Evolutionary conservation across 306 rosid species (phyloP).

Genomic region (Dryas octopetala): DNA sequence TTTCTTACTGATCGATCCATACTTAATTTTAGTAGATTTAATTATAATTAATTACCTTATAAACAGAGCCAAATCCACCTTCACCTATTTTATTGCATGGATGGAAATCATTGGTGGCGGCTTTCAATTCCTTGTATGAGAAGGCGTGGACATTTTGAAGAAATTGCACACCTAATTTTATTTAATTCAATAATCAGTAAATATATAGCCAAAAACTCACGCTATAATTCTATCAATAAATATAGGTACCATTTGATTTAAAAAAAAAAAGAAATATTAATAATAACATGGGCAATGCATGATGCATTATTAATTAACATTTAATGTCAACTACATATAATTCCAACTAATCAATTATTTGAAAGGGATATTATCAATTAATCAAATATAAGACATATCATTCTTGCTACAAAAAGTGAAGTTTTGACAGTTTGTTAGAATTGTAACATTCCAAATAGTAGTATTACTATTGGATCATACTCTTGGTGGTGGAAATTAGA

Average conservation of each 20-base stretch:
- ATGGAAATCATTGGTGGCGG: conserved; percentile 35
- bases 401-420: background rate
- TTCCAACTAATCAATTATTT: background rate
- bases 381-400: too few relatives aligned
- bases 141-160: conserved; percentile 23
- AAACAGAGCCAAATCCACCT: conserved; percentile 40
- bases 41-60: conserved; percentile 17
- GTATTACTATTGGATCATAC: too few relatives aligned
- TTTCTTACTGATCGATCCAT: too few relatives aligned
- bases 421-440: background rate
- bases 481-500: too few relatives aligned
- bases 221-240: background rate
- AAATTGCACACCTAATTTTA: conserved; percentile 17
- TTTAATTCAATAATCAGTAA: background rate
- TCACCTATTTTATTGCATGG: conserved; percentile 33
- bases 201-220: background rate
- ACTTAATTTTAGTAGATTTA: too few relatives aligned
- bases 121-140: conserved; percentile 26
- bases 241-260: too few relatives aligned
- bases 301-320: background rate
- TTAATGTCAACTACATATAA: background rate
- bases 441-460: background rate
- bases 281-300: too few relatives aligned
- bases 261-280: too few relatives aligned
- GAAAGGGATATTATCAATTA: background rate